Conservation (phyloP, 106 monocot species). For the Platanthera guangdongensis region DNA sequence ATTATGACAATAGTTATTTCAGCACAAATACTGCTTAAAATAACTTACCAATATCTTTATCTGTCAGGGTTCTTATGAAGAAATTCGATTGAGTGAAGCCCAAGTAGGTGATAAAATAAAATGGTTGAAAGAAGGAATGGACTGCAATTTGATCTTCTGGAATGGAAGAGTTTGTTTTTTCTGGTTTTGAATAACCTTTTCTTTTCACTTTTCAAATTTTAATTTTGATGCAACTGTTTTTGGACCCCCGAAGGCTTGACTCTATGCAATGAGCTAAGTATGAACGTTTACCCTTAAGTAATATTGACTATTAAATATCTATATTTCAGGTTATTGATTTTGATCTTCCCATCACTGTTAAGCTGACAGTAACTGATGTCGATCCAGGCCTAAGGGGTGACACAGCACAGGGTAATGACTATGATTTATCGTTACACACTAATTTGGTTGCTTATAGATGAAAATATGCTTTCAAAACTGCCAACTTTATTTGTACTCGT, state of each 20-base stretch:
- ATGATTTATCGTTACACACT: not conserved
- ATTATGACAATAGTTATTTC: not conserved
- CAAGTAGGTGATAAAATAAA: conserved; percentile 80
- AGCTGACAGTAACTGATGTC: conserved; percentile 66
- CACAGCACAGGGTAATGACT: conserved; percentile 71
- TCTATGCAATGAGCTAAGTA: not conserved
- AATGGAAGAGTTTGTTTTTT: conserved; percentile 64
- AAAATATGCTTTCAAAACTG: not conserved
- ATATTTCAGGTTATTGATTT: conserved; percentile 78
- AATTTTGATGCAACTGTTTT: not conserved
- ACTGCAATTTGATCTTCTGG: conserved; percentile 86
- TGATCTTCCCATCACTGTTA: conserved; percentile 77
- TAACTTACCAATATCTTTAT: not conserved
- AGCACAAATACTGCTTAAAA: not conserved
- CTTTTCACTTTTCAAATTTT: too few relatives aligned
- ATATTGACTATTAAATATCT: not conserved
- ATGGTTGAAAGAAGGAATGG: conserved; percentile 90
- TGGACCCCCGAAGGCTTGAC: not conserved
- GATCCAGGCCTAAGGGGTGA: conserved; percentile 79
- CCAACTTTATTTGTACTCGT: not conserved
- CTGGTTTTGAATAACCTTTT: not conserved
- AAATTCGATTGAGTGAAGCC: conserved; percentile 56
- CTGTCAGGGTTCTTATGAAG: conserved; percentile 69
- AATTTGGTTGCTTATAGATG: not conserved
- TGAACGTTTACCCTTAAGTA: not conserved